phyloP scores from a whole-genome alignment of 176 grass and related monocot species.

The Cenchrus americanus region DNA sequence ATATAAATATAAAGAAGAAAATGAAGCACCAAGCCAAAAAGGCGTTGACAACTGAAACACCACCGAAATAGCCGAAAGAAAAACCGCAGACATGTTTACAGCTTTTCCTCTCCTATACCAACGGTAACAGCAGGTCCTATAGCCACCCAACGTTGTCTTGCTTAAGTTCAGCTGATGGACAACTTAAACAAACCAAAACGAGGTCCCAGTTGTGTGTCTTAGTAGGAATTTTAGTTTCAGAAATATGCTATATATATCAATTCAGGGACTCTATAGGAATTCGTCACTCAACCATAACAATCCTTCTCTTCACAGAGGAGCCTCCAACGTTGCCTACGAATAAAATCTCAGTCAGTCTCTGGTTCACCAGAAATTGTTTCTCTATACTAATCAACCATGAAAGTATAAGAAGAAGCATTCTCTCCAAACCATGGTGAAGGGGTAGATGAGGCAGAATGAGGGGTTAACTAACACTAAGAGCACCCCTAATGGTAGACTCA shows the following conservation, averaged over 20 bases:
- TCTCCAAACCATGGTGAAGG: neutral
- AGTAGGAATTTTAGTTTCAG: neutral
- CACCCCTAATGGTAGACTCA: too few relatives aligned
- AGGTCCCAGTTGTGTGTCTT: neutral
- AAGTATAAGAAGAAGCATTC: neutral
- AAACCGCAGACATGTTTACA: neutral
- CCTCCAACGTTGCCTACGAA: neutral
- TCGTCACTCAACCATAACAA: neutral
- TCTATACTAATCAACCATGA: neutral
- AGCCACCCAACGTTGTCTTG: neutral
- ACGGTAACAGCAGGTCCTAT: neutral
- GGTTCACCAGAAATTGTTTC: neutral
- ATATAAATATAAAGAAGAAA: neutral
- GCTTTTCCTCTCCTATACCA: neutral
- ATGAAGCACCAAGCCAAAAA: neutral
- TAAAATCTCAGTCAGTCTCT: neutral
- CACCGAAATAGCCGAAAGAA: neutral
- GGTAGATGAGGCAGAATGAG: neutral
- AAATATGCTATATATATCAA: neutral
- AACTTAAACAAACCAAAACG: neutral
- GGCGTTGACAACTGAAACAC: neutral
- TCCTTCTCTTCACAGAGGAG: neutral
- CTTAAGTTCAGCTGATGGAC: neutral
- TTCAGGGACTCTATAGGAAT: neutral
- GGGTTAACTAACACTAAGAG: neutral